Evolutionary conservation across 1,284 basidiomycete genomes (phyloP), one percentile per base, ranked within the genome.

Genomic region (Irpex sp.): DNA sequence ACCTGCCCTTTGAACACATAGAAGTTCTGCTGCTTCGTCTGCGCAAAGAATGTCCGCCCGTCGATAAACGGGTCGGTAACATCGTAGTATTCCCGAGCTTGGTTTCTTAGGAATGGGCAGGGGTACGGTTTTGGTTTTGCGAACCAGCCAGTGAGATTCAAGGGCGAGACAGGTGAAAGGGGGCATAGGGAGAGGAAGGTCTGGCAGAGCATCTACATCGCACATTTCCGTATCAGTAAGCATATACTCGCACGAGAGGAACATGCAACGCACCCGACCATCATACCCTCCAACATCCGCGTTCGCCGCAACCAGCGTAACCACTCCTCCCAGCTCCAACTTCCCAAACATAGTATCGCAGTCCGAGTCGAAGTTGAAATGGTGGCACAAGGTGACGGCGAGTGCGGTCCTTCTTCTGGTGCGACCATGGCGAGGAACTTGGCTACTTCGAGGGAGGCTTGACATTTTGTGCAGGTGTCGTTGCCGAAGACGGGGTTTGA

Each of bases 1-100:
- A 5, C 89, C 66, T 92, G 87, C 0, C 94, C 94, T 26, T 84
- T 84, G 11, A 90, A 92, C 19, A 98, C 95, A 71, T 96, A 97
- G 79, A 96, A 98, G 0, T 95, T 96, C 69, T 94, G 89, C 69
- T 96, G 92, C 75, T 93, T 94, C 1, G 95, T 96, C 75, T 95
- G 90, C n/a, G 92, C 93, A 71, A 94, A 93, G 76, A 88, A 93
- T 1, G 92, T 94, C 1, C 95, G 89, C 71, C 96, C 90, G 77
- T 98, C 97, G 71, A 99, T 98, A 77, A 98, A 98, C 0, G 94
- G 92, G 77, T 99, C 97, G 1, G 84, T 81, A 17, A 90, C 81
- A 77, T 99, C 96, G 79, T 99, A 99, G 71, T 91, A 90, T 67
- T 92, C 89, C 21, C 83, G 75, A 0, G 79, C 78, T 89, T 11